phyloP scores from a whole-genome alignment of 176 grass and related monocot genomes.

The Musa troglodytarum region DNA sequence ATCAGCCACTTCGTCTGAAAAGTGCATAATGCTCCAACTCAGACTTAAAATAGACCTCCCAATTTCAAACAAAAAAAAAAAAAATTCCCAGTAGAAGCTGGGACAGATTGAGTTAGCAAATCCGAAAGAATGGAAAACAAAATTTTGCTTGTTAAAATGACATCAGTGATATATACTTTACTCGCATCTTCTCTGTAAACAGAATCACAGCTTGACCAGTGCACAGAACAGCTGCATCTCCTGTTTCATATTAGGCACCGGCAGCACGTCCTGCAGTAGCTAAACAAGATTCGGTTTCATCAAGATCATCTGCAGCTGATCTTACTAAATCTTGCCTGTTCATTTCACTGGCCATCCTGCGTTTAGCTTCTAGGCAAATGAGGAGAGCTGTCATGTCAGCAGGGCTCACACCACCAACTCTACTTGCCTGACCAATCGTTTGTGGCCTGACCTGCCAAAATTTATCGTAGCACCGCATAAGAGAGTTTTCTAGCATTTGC shows the following conservation, averaged over 20 bases:
- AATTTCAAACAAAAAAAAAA: too few species aligned
- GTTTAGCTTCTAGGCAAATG: slow-evolving; percentile 67
- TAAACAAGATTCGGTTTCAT: slow-evolving; percentile 24
- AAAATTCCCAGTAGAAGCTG: neutral
- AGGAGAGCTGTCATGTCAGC: slow-evolving; percentile 89
- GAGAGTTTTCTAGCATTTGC: neutral
- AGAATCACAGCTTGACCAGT: neutral
- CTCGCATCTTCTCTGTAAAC: neutral
- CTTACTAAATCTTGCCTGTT: slow-evolving; percentile 38
- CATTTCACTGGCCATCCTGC: slow-evolving; percentile 51
- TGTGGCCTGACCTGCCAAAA: slow-evolving; percentile 58
- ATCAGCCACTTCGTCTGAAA: too few species aligned
- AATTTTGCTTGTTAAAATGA: neutral
- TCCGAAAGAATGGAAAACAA: neutral
- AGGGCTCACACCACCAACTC: slow-evolving; percentile 83
- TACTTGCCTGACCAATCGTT: slow-evolving; percentile 77
- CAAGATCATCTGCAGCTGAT: slow-evolving; percentile 24
- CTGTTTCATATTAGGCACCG: slow-evolving; percentile 19
- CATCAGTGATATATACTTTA: neutral
- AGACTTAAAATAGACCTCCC: too few species aligned
- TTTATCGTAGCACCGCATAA: neutral
- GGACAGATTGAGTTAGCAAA: neutral
- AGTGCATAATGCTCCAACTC: too few species aligned
- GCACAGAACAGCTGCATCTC: neutral
- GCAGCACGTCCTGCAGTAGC: slow-evolving; percentile 24